Conservation (phyloP, 805 yeast genomes). For the Kodamaea laetipori region DNA sequence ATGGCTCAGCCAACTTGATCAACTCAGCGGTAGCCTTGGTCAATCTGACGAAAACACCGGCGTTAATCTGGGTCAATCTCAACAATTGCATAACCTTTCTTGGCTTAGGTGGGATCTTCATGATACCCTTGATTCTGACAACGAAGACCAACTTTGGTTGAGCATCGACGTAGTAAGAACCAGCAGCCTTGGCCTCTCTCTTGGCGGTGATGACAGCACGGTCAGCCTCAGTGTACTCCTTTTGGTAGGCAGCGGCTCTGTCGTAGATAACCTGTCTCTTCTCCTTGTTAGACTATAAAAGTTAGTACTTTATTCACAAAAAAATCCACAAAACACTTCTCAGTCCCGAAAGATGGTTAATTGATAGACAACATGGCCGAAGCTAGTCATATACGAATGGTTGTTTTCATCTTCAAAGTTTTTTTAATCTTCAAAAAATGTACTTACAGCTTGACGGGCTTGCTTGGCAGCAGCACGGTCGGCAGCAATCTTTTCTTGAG, state of each 20-base stretch:
- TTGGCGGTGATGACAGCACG: slow-evolving; percentile 82
- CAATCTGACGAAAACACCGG: slow-evolving; percentile 92
- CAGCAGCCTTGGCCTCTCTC: slow-evolving; percentile 92
- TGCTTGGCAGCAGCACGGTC: slow-evolving; percentile 78
- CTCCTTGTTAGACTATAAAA: slow-evolving; percentile 43
- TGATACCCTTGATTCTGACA: slow-evolving; percentile 98
- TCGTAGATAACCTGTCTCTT: slow-evolving; percentile 74
- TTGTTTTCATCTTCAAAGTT: slow-evolving; percentile 55
- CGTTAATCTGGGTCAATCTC: slow-evolving; percentile 91
- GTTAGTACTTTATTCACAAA: slow-evolving; percentile 34
- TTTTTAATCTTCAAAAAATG: slow-evolving; percentile 4
- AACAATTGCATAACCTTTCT: slow-evolving; percentile 95
- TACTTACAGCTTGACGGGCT: slow-evolving; percentile 81
- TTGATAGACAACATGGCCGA: slow-evolving; percentile 69
- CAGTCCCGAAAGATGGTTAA: slow-evolving; percentile 91
- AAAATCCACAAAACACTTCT: slow-evolving; percentile 27
- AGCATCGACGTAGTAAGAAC: slow-evolving; percentile 93
- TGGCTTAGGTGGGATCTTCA: slow-evolving; percentile 98
- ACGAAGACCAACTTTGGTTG: slow-evolving; percentile 93
- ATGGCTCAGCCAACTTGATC: slow-evolving; percentile 92
- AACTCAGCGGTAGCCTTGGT: slow-evolving; percentile 95
- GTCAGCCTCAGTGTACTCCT: slow-evolving; percentile 92
- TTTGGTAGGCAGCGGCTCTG: slow-evolving; percentile 95
- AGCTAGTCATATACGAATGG: slow-evolving; percentile 62
- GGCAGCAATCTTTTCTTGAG: slow-evolving; percentile 74